phyloP scores from a whole-genome alignment of 257 asterid species.

The Nyctanthes arbortristis region DNA sequence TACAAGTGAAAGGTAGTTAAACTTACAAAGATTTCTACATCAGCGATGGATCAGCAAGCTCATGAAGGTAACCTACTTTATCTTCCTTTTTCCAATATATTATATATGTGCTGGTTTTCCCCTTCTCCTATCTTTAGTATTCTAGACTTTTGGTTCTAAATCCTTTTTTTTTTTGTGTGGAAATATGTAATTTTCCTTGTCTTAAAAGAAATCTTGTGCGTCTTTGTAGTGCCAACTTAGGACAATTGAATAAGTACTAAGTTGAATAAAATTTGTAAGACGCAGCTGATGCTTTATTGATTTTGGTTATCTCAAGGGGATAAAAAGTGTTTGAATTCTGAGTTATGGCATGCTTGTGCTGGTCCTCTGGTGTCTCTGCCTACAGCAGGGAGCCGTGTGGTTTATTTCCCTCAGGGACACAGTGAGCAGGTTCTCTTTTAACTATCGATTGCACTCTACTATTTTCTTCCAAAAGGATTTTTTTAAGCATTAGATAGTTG shows the following conservation, averaged over 20 bases:
- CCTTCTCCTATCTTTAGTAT: constrained; percentile 9
- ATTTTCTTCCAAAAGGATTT: constrained; percentile 14
- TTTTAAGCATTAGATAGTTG: background rate
- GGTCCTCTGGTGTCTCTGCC: constrained; percentile 97
- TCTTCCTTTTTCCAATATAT: constrained; percentile 16
- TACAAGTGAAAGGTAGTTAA: constrained; percentile 30
- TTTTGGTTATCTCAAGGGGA: constrained; percentile 58
- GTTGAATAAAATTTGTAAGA: background rate
- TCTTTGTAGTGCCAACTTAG: constrained; percentile 3
- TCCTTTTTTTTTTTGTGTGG: too few relatives aligned
- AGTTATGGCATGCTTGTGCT: constrained; percentile 99
- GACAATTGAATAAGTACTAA: background rate
- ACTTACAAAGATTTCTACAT: constrained; percentile 60
- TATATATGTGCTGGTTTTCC: background rate
- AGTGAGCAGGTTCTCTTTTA: constrained; percentile 81
- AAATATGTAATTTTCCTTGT: too few relatives aligned
- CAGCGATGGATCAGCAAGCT: constrained; percentile 63
- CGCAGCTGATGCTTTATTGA: constrained; percentile 27
- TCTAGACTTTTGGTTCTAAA: constrained; percentile 5
- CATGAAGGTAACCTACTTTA: constrained; percentile 48
- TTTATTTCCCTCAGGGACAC: constrained; percentile 99
- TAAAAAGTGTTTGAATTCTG: constrained; percentile 91
- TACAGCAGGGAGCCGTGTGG: constrained; percentile 81
- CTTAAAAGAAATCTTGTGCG: too few relatives aligned
- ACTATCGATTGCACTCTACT: constrained; percentile 2